Evolutionary conservation across 2,329 filamentous ascomycete genomes (phyloP).

Genomic region (Penicillium corylophilum): DNA sequence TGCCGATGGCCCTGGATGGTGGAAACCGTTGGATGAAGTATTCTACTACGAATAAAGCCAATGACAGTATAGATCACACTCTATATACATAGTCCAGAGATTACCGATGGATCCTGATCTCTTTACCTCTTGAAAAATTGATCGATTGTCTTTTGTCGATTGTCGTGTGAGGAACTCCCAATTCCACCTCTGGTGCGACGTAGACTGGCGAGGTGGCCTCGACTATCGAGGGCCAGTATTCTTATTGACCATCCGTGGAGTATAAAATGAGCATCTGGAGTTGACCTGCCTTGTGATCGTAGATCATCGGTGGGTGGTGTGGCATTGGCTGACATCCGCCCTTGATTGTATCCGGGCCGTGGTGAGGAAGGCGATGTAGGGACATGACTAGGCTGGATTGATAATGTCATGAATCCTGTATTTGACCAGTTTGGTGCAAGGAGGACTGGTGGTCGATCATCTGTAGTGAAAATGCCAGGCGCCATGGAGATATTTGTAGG

Average conservation of each 20-base stretch:
- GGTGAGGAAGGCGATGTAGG: not conserved
- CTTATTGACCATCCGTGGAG: constrained; percentile 47
- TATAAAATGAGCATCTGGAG: not conserved
- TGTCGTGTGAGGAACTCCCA: constrained; percentile 73
- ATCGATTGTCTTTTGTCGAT: constrained; percentile 71
- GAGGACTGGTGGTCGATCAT: constrained; percentile 44
- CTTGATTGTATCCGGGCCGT: not conserved
- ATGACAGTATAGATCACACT: not conserved
- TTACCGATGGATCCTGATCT: not conserved
- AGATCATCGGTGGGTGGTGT: not conserved
- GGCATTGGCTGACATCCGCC: not conserved
- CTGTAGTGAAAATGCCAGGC: not conserved
- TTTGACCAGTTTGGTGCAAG: constrained; percentile 63
- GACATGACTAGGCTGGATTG: constrained; percentile 22
- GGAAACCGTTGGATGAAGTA: constrained; percentile 37
- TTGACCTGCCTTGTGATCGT: not conserved
- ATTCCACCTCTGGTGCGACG: constrained; percentile 81
- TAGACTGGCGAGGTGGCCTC: constrained; percentile 69
- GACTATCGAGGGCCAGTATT: constrained; percentile 65
- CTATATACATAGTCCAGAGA: not conserved
- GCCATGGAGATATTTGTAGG: constrained; percentile 45
- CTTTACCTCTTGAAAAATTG: constrained; percentile 60
- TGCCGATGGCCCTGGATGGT: constrained; percentile 38
- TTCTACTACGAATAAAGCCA: constrained; percentile 30
- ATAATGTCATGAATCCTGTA: constrained; percentile 60